Evolutionary conservation across 371 early-diverging fungal genomes (phyloP), one percentile per base, ranked within the genome.

Genomic region (Rhizopus stolonifer): DNA sequence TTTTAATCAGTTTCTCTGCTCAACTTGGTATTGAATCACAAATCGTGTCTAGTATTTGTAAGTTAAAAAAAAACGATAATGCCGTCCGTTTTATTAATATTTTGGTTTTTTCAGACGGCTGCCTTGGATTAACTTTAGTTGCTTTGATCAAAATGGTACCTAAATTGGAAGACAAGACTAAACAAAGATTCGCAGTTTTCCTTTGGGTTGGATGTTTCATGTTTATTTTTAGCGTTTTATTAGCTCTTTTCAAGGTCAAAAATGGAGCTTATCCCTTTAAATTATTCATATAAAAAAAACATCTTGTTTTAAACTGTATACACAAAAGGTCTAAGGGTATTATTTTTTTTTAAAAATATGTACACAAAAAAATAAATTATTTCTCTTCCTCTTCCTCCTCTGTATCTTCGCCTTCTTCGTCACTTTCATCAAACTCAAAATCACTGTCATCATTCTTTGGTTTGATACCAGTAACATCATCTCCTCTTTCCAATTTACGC

Each of bases 21-120:
- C 94, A 94, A 69, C 80, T 82, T 56, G 86, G 86, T 18, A 58
- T 89, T 36, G 94, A 94, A 69, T 80, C 83, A 9, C 90, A 90
- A 58, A 77, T 94, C 22, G 79, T 89, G 9, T 89, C 87, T 9
- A 58, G 81, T 26, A 67, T 92, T 18, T 91, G 93, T 93, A 85
- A 68, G 85, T 75, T 22, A 1, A 29, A 29, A n/a, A 22, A 11
- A 6, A 39, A 46, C n/a, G n/a, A n/a, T n/a, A n/a, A n/a, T n/a
- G n/a, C n/a, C n/a, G n/a, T n/a, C n/a, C n/a, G n/a, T n/a, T n/a
- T n/a, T n/a, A n/a, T n/a, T n/a, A n/a, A n/a, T n/a, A n/a, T n/a
- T n/a, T n/a, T n/a, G n/a, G n/a, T n/a, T n/a, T n/a, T 48, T 31
- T 33, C 67, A 86, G 85, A 87, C 58, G 86, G 79, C 5, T 33